Evolutionary conservation across 768 basidiomycete genomes (phyloP).

Genomic region (Phaeolepiota aurea): DNA sequence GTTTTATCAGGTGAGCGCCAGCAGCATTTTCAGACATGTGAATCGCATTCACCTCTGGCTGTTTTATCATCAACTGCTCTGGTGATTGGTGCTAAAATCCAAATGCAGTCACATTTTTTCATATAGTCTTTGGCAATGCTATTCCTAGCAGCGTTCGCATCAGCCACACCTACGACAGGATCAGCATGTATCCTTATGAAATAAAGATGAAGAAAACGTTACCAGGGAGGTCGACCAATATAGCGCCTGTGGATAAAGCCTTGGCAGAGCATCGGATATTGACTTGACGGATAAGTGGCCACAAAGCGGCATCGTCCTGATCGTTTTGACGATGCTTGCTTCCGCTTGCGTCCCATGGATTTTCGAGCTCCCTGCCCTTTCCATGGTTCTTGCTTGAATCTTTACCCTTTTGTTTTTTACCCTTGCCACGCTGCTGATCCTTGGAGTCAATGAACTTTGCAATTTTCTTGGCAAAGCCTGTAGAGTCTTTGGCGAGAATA

Average conservation of each 20-base stretch:
- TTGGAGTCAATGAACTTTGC: constrained; percentile 61
- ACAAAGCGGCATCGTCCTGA: constrained; percentile 34
- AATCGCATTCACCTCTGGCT: constrained; percentile 36
- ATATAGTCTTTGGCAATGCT: constrained; percentile 59
- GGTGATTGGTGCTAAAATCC: constrained; percentile 61
- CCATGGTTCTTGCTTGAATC: constrained; percentile 13
- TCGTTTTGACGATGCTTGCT: constrained; percentile 14
- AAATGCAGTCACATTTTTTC: constrained; percentile 57
- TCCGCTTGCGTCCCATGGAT: constrained; percentile 13
- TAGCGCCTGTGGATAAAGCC: constrained; percentile 50
- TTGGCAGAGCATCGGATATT: constrained; percentile 44
- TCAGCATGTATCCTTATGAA: too few relatives aligned
- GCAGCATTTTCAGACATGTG: too few relatives aligned
- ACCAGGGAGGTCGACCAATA: constrained; percentile 61
- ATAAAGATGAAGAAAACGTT: constrained; percentile 5
- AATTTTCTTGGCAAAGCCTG: constrained; percentile 52
- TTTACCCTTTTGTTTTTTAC: constrained; percentile 21
- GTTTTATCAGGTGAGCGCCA: too few relatives aligned
- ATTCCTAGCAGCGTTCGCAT: constrained; percentile 57
- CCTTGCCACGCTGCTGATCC: constrained; percentile 42
- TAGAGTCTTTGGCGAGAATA: constrained; percentile 36
- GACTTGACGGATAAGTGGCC: constrained; percentile 59
- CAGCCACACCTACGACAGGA: constrained; percentile 38
- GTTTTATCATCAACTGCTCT: constrained; percentile 60
- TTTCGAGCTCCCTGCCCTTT: constrained; percentile 22